These are phyloP conservation scores for Aspergillus sp. DNA, from an alignment of 2,329 filamentous ascomycete species.

Conservation along the genomic window DNA sequence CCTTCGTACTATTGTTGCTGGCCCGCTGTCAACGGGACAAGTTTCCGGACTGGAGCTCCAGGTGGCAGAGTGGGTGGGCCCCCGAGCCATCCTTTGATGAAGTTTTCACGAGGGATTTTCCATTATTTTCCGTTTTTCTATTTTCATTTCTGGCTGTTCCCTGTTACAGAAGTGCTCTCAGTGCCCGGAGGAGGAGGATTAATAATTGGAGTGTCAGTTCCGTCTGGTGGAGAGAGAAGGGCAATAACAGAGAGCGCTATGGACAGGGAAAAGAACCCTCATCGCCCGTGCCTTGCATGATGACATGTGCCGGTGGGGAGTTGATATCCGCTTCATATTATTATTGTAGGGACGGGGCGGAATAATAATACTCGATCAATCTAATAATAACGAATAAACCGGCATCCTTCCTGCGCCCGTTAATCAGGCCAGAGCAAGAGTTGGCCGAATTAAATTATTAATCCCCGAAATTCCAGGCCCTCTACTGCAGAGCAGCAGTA, in stretches of 20 bases:
- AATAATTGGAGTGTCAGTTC: neutral
- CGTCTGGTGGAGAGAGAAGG: neutral
- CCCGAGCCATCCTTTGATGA: neutral
- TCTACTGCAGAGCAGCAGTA: no score
- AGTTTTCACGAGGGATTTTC: conserved; percentile 8
- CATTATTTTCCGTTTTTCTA: neutral
- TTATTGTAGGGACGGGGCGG: neutral
- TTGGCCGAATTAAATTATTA: no score
- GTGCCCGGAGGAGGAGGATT: neutral
- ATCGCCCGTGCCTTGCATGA: conserved; percentile 6
- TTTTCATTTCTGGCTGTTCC: no score
- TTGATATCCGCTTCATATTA: neutral
- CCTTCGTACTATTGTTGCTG: neutral
- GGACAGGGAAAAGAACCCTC: conserved; percentile 5
- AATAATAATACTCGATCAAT: no score
- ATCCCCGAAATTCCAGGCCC: no score
- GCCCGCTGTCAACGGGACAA: conserved; percentile 1
- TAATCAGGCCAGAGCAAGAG: neutral
- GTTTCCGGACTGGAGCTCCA: conserved; percentile 1
- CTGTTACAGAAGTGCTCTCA: no score
- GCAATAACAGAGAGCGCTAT: conserved; percentile 1
- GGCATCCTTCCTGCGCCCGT: neutral
- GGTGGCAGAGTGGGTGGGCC: neutral
- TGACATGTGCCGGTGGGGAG: conserved; percentile 2
- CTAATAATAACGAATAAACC: neutral